A percentile compares a stretch with the other conserved stretches of the same genome.
Conservation (phyloP, 108 stramenopile species). For the Cyclotella choctawhatcheeana region DNA sequence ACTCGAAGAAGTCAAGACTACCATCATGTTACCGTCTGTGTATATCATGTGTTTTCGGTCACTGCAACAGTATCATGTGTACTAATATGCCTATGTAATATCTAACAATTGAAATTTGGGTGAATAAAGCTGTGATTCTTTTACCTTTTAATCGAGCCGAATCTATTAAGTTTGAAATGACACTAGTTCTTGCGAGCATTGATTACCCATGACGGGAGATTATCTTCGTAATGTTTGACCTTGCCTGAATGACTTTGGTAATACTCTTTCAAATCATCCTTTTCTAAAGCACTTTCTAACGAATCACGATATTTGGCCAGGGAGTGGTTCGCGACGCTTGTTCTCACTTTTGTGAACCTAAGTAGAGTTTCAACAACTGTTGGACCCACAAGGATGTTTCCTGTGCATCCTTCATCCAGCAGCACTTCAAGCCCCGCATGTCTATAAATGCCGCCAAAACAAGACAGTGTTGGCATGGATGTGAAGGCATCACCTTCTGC, state of each 20-base stretch:
- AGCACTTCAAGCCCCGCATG: constrained; percentile 81
- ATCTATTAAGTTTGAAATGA: too few species aligned
- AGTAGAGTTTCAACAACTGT: constrained; percentile 85
- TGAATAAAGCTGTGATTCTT: too few species aligned
- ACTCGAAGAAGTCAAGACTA: too few species aligned
- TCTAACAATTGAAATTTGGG: too few species aligned
- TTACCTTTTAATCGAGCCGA: too few species aligned
- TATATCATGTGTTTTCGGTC: too few species aligned
- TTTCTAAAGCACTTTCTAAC: constrained; percentile 69
- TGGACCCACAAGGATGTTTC: constrained; percentile 81
- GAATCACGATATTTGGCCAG: constrained; percentile 73
- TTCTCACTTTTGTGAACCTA: constrained; percentile 78
- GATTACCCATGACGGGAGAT: constrained; percentile 56
- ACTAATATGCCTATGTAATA: too few species aligned
- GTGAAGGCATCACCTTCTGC: constrained; percentile 82
- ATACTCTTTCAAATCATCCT: constrained; percentile 73
- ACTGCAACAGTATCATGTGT: too few species aligned
- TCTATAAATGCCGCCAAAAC: constrained; percentile 69
- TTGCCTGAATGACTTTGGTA: constrained; percentile 62
- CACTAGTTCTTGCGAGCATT: constrained; percentile 7
- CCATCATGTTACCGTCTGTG: too few species aligned
- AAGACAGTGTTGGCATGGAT: constrained; percentile 60
- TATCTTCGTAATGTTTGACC: constrained; percentile 36
- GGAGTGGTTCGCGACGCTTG: constrained; percentile 68
- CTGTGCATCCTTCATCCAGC: constrained; percentile 79